phyloP scores from a whole-genome alignment of 2,329 filamentous ascomycete species.

The Botrytis squamosa region DNA sequence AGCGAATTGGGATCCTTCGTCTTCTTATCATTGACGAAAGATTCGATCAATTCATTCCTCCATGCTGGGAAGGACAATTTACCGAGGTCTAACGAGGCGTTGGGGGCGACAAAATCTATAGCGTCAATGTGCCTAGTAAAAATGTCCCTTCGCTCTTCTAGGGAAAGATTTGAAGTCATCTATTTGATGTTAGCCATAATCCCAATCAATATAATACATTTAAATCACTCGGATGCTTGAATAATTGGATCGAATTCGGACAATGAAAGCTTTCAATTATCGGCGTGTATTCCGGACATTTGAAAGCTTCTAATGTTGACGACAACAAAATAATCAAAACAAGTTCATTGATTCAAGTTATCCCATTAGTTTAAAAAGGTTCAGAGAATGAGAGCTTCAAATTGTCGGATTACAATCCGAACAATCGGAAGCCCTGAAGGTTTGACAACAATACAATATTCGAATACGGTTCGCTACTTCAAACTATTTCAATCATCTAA shows the following conservation, averaged over 20 bases:
- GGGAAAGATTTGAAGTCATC: not conserved
- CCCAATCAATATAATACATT: not conserved
- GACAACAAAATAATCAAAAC: not conserved
- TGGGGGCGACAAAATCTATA: not conserved
- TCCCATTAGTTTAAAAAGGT: not conserved
- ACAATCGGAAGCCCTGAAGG: not conserved
- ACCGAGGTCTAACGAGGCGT: too few relatives aligned
- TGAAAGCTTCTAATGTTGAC: not conserved
- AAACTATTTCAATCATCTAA: not conserved
- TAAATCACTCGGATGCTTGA: not conserved
- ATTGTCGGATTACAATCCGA: not conserved
- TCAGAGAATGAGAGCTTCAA: not conserved
- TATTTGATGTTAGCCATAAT: not conserved
- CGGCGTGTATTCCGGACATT: not conserved
- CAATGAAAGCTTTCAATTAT: not conserved
- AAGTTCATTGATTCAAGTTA: not conserved
- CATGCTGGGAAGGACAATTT: not conserved
- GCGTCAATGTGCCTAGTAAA: not conserved
- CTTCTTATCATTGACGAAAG: not conserved
- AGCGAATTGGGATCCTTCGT: not conserved
- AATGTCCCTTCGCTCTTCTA: not conserved
- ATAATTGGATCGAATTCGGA: too few relatives aligned
- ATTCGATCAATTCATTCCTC: not conserved
- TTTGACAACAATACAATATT: not conserved
- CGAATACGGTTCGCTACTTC: not conserved